Conservation (phyloP, 2,329 filamentous ascomycete species). For the Eutypa lata region DNA sequence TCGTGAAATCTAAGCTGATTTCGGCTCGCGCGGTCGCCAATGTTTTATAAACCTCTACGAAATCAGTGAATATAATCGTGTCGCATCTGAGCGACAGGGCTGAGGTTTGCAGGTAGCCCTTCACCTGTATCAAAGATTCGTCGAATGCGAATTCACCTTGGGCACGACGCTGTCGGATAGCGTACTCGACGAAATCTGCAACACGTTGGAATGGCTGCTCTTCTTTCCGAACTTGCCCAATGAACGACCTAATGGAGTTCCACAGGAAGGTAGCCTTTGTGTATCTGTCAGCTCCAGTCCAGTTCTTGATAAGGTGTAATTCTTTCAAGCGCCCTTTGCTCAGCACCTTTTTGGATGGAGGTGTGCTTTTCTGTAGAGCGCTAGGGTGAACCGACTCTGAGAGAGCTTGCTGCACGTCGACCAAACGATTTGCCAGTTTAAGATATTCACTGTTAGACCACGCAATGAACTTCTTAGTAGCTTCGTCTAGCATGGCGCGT, state of each 20-base stretch:
- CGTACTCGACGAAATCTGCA: slow-evolving; percentile 40
- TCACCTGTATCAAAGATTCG: slow-evolving; percentile 33
- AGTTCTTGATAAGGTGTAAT: slow-evolving; percentile 11
- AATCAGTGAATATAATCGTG: slow-evolving; percentile 42
- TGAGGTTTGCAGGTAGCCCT: slow-evolving; percentile 37
- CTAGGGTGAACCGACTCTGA: neutral
- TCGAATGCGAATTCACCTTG: slow-evolving; percentile 31
- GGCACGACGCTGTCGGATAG: slow-evolving; percentile 27
- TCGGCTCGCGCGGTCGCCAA: slow-evolving; percentile 2
- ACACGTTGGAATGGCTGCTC: slow-evolving; percentile 50
- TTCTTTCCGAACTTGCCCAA: slow-evolving; percentile 32
- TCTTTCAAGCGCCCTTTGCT: slow-evolving; percentile 11
- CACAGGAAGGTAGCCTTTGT: slow-evolving; percentile 17
- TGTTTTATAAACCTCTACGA: slow-evolving; percentile 15
- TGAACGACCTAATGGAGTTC: slow-evolving; percentile 14
- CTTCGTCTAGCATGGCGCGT: slow-evolving; percentile 58
- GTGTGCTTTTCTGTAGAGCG: neutral
- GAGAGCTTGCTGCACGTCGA: slow-evolving; percentile 11
- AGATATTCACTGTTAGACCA: slow-evolving; percentile 44
- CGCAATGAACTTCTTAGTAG: slow-evolving; percentile 62
- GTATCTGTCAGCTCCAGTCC: slow-evolving; percentile 20
- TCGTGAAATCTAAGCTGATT: slow-evolving; percentile 23
- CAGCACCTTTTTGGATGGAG: slow-evolving; percentile 2
- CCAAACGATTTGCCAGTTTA: slow-evolving; percentile 34
- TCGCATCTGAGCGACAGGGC: slow-evolving; percentile 48